These are phyloP conservation scores for Onygena corvina DNA, from an alignment of 2,329 filamentous ascomycete species.

Conservation along the genomic window DNA sequence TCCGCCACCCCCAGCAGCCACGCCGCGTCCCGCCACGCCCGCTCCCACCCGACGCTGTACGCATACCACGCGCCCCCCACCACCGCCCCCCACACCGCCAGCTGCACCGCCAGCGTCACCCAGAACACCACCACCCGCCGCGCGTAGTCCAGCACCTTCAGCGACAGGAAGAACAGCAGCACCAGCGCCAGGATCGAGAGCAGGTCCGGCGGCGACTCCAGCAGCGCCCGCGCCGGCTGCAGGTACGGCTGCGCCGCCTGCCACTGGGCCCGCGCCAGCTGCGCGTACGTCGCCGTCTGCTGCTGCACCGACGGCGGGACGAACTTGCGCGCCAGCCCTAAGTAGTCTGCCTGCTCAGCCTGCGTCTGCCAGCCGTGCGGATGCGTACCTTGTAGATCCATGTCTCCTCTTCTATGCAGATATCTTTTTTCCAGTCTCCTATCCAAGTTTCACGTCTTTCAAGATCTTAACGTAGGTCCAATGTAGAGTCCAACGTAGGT, in stretches of 20 bases:
- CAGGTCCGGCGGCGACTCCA: slow-evolving; percentile 28
- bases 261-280: slow-evolving; percentile 1
- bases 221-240: slow-evolving; percentile 32
- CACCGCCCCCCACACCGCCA: slow-evolving; percentile 54
- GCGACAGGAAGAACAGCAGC: slow-evolving; percentile 49
- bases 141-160: slow-evolving; percentile 56
- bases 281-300: slow-evolving; percentile 21
- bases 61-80: slow-evolving; percentile 44
- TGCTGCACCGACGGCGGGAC: slow-evolving; percentile 16
- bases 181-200: slow-evolving; percentile 39
- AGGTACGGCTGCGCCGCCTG: slow-evolving; percentile 19
- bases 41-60: slow-evolving; percentile 33
- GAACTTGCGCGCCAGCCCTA: no score
- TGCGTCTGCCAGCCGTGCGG: no score
- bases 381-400: no score
- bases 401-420: no score
- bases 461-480: no score
- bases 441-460: no score
- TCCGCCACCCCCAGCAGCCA: slow-evolving; percentile 54
- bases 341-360: no score
- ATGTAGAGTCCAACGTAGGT: no score
- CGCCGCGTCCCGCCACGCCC: slow-evolving; percentile 25
- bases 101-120: slow-evolving; percentile 51
- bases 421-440: no score
- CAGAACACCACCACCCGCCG: slow-evolving; percentile 65